Base-by-base conservation (phyloP, 164 flowering plant genomes). In the Piper betle region DNA sequence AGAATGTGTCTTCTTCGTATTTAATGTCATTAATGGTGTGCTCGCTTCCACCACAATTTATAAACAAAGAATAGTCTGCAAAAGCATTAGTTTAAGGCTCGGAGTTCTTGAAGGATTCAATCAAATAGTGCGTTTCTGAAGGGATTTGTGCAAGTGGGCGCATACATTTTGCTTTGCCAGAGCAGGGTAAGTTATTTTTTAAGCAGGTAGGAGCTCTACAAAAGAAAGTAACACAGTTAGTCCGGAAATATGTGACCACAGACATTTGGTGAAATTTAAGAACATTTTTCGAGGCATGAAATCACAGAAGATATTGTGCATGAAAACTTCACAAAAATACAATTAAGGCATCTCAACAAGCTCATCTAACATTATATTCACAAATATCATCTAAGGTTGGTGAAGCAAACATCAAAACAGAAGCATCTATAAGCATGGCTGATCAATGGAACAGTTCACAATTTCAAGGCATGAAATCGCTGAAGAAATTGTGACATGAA, bases 41-140 rank as follows among this genome's bases (percentile, higher is more conserved):
- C 4, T 6, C 50, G 15, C 10, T 52, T 52, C 79, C 77, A 6
- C 81, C 86, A 63, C 86, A 80, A 59, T 82, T 82, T 46, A 82
- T 71, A 66, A 73, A 72, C 46, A 78, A 48, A 1, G 77, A 70
- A 57, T 73, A 73, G 41, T 55, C 37, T 41, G 33, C 54, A 60
- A 42, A 43, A 46, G n/a, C 37, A 41, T 4, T 3, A 2, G 50
- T 10, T 46, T 46, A 10, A 10, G 50, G 15, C 12, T 46, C 50
- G 6, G 15, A 9, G 0, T 42, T 8, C 11, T 46, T 46, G 12
- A 15, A 46, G 7, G 12, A 46, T 46, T 46, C 50, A 15, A 46
- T 12, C 50, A 46, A 46, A 10, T 10, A 10, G 3, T 46, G 11
- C 13, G 15, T 10, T 12, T 46, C 15, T 6, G 10, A 46, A 9